Conservation (phyloP, 495 filamentous ascomycete genomes). For the Annulohypoxylon moriforme region DNA sequence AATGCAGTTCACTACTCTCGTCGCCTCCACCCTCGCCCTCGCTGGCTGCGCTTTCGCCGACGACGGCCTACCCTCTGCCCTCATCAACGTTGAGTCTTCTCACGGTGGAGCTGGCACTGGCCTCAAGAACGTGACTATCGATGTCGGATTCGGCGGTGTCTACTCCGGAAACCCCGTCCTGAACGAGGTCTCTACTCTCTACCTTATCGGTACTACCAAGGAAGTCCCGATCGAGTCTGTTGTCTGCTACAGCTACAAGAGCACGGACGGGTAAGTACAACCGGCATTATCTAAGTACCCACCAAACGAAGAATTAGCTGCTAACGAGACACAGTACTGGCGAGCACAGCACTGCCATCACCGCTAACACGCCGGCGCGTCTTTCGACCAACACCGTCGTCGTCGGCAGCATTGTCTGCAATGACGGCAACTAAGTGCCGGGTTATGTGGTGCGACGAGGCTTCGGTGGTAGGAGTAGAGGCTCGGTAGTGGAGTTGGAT, state of each 20-base stretch:
- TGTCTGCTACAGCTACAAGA: slow-evolving; percentile 28
- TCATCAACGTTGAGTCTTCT: slow-evolving; percentile 30
- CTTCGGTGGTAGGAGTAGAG: neutral
- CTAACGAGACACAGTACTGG: slow-evolving; percentile 18
- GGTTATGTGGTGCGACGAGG: neutral
- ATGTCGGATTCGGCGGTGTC: neutral
- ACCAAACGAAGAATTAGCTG: neutral
- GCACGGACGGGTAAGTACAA: slow-evolving; percentile 11
- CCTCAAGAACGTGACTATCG: slow-evolving; percentile 29
- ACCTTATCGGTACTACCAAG: slow-evolving; percentile 19
- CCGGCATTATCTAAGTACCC: neutral
- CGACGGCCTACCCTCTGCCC: slow-evolving; percentile 1
- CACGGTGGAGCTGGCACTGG: slow-evolving; percentile 33
- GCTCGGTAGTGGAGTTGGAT: neutral
- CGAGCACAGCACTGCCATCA: slow-evolving; percentile 10
- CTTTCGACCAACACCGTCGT: slow-evolving; percentile 41
- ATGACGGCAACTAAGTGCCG: slow-evolving; percentile 1
- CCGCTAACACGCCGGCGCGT: slow-evolving; percentile 6
- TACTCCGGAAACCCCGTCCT: slow-evolving; percentile 6
- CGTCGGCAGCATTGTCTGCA: slow-evolving; percentile 38
- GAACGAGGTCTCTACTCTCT: slow-evolving; percentile 33
- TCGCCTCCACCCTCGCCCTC: slow-evolving; percentile 31
- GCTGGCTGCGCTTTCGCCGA: slow-evolving; percentile 15
- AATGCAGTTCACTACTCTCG: slow-evolving; percentile 36
- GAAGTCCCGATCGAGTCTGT: slow-evolving; percentile 9